Evolutionary conservation across 108 stramenopile species (phyloP), one percentile per base, ranked within the genome.

Genomic region (Nitzschia putrida): DNA sequence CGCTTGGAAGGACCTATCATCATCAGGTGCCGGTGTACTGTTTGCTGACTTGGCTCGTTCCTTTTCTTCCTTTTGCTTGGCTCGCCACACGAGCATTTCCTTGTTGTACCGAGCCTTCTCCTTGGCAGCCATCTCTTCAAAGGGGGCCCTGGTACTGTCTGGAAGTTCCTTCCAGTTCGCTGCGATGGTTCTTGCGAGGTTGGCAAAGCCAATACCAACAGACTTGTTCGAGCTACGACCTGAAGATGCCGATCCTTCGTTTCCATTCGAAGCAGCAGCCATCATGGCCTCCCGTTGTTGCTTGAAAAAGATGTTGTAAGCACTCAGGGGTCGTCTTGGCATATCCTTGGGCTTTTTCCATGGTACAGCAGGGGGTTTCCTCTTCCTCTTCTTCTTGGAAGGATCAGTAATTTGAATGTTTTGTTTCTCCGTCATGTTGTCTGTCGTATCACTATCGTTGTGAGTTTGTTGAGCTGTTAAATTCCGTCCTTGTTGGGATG

Each of bases 301-400:
- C 57, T 80, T 61, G 69, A 84, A 84, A 54, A 84, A 84, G 37
- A 84, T 66, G 43, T 84, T 84, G 66, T 84, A 84, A 9, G 83
- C 83, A 63, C 68, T 70, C 10, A 84, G 60, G 16, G 79, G 79
- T 16, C 83, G 72, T 53, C 77, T 77, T 9, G 83, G 83, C 79
- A 80, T 80, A 23, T 69, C 83, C 64, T 77, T 74, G 10, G 83
- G 83, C 56, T 83, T 83, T 52, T 83, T 83, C 83, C 83, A 83
- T 47, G 74, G 66, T 25, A 76, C 61, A 8, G 57, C 56, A 47
- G 74, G 74, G 22, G 74, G 67, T 41, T 57, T 68, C 29, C 74
- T 20, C 47, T 66, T 66, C 43, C 66, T 57, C 50, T 67, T 64
- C 38, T 57, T 50, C 66, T 67, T 76, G 47, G 47, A 16, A 49